Percentiles rank a stretch among this genome's conserved stretches.
Evolutionary conservation across 2,329 filamentous ascomycete genomes (phyloP).

Genomic region (Exophiala lecanii-corni): DNA sequence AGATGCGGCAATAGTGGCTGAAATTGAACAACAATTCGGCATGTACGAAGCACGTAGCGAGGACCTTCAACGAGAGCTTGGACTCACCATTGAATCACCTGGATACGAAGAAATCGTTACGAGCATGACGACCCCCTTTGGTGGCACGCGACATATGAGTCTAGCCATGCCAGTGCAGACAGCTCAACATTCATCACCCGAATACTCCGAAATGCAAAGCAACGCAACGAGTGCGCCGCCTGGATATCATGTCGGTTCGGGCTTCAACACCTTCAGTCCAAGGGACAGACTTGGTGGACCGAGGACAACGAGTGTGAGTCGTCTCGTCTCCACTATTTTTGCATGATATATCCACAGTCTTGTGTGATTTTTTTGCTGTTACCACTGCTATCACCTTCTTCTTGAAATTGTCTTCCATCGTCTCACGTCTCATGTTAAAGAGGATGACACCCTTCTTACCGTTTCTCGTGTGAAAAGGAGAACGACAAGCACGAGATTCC

Average conservation of each 20-base stretch:
- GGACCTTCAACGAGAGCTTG: conserved; percentile 9
- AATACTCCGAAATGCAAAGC: conserved; percentile 2
- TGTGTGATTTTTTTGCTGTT: no score
- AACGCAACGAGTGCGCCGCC: conserved; percentile 11
- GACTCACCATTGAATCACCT: conserved; percentile 16
- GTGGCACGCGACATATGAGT: conserved; percentile 18
- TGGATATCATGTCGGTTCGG: conserved; percentile 15
- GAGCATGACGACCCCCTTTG: not conserved
- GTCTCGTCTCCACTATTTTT: not conserved
- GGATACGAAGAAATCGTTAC: conserved; percentile 16
- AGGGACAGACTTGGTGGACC: conserved; percentile 19
- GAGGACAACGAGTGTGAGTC: conserved; percentile 22
- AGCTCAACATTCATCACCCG: not conserved
- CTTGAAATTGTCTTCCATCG: no score
- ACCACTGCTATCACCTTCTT: no score
- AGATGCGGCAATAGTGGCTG: conserved; percentile 18
- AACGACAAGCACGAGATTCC: conserved; percentile 4
- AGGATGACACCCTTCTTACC: conserved; percentile 15
- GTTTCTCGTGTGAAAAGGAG: conserved; percentile 16
- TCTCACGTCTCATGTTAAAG: conserved; percentile 2
- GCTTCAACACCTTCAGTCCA: conserved; percentile 13
- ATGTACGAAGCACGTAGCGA: conserved; percentile 18
- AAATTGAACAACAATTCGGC: conserved; percentile 23
- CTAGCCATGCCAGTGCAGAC: conserved; percentile 6
- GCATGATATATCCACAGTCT: conserved; percentile 9